phyloP scores from a whole-genome alignment of 257 asterid species.

The Anisodus tanguticus region DNA sequence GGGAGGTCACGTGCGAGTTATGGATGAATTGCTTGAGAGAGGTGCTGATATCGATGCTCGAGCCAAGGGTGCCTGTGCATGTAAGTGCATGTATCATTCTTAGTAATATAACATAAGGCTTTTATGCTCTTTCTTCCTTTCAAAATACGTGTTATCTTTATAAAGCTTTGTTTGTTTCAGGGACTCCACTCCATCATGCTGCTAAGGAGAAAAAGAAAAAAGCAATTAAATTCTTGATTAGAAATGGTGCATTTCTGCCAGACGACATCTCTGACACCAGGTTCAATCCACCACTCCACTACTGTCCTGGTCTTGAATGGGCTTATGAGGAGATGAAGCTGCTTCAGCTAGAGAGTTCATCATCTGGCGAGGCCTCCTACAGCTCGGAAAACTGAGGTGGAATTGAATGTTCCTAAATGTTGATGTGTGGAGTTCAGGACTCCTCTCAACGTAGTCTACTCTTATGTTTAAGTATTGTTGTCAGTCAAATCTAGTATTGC shows the following conservation, averaged over 20 bases:
- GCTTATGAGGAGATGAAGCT: constrained; percentile 90
- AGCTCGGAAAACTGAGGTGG: constrained; percentile 71
- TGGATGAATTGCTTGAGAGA: constrained; percentile 83
- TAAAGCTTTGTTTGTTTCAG: constrained; percentile 44
- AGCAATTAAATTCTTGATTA: constrained; percentile 79
- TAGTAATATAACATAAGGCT: not conserved
- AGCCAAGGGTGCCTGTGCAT: constrained; percentile 95
- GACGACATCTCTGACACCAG: constrained; percentile 84
- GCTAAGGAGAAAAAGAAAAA: constrained; percentile 87
- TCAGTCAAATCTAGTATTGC: not conserved
- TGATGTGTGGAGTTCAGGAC: constrained; percentile 12
- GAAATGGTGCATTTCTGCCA: constrained; percentile 92
- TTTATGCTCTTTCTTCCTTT: not conserved
- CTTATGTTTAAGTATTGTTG: not conserved
- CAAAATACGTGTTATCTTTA: not conserved
- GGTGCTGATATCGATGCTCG: constrained; percentile 98
- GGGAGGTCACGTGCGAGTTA: constrained; percentile 88
- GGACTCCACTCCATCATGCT: constrained; percentile 98
- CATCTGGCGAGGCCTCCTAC: constrained; percentile 76
- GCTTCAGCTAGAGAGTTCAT: constrained; percentile 61
- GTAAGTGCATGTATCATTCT: constrained; percentile 48
- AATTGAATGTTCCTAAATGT: not conserved
- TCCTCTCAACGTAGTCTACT: not conserved
- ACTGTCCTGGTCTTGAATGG: constrained; percentile 97
- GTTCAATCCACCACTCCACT: constrained; percentile 97